A percentile compares a stretch with the other conserved stretches of the same genome.
Conservation (phyloP, 2,329 filamentous ascomycete species). For the Diaporthe vaccinii region DNA sequence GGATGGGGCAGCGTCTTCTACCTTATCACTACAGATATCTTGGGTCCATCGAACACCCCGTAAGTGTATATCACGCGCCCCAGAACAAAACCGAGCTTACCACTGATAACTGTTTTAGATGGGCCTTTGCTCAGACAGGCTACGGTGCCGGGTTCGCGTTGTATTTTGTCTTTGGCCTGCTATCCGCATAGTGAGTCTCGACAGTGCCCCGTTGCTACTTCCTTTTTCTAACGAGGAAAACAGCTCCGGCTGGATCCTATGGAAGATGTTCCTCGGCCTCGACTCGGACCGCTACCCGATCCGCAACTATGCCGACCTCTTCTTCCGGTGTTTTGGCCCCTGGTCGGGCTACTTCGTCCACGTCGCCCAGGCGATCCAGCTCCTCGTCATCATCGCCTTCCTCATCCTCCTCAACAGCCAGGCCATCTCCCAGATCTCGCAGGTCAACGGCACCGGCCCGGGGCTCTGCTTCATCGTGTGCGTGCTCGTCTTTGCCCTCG, state of each 20-base stretch:
- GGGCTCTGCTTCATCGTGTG: constrained; percentile 68
- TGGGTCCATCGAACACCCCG: constrained; percentile 58
- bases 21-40: constrained; percentile 63
- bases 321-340: constrained; percentile 61
- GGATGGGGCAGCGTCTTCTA: constrained; percentile 62
- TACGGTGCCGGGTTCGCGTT: constrained; percentile 37
- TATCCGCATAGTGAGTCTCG: constrained; percentile 29
- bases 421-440: constrained; percentile 61
- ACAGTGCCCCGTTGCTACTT: fast-evolving
- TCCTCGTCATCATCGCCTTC: constrained; percentile 64
- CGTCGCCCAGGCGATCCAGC: constrained; percentile 60
- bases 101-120: background rate
- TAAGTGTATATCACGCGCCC: background rate
- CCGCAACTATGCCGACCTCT: constrained; percentile 62
- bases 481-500: constrained; percentile 62
- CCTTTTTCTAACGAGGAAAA: background rate
- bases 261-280: constrained; percentile 58
- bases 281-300: constrained; percentile 62
- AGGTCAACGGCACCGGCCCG: constrained; percentile 44
- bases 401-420: constrained; percentile 68
- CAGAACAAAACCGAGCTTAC: no score
- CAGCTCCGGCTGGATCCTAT: constrained; percentile 60
- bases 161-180: constrained; percentile 31
- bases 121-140: constrained; percentile 39
- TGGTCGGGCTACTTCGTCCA: constrained; percentile 62